These are phyloP conservation scores for Suhomyces vadensis DNA, from an alignment of 805 yeast genomes.

Conservation along the genomic window DNA sequence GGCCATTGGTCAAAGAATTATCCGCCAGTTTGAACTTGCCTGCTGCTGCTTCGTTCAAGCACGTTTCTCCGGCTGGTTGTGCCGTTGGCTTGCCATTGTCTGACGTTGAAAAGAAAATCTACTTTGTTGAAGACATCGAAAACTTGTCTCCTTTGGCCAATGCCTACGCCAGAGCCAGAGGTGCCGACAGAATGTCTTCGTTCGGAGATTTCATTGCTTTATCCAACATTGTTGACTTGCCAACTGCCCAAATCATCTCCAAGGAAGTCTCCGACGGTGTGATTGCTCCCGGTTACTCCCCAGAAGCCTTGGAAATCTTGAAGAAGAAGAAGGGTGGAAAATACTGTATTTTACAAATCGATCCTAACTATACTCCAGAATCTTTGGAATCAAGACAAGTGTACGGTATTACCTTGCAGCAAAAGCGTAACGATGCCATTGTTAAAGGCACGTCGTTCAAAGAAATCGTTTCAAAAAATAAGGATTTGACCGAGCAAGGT, in stretches of 20 bases:
- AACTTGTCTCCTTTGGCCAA: conserved; percentile 95
- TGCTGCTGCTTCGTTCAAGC: conserved; percentile 98
- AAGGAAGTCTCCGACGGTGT: conserved; percentile 99
- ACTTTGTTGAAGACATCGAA: conserved; percentile 93
- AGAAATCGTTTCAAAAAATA: conserved; percentile 87
- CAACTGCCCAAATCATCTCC: conserved; percentile 95
- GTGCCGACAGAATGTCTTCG: conserved; percentile 99
- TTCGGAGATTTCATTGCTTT: conserved; percentile 98
- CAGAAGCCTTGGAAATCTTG: conserved; percentile 87
- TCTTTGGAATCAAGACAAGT: conserved; percentile 87
- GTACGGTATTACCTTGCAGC: conserved; percentile 92
- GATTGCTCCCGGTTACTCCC: conserved; percentile 94
- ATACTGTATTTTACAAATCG: conserved; percentile 94
- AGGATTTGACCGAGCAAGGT: conserved; percentile 87
- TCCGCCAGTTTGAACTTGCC: conserved; percentile 93
- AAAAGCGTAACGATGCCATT: conserved; percentile 97
- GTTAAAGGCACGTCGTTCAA: conserved; percentile 87
- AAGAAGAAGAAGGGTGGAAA: conserved; percentile 95
- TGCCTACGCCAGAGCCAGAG: conserved; percentile 99
- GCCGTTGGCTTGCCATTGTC: conserved; percentile 94
- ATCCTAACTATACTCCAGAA: conserved; percentile 89
- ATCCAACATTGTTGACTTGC: conserved; percentile 92
- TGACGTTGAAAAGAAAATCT: conserved; percentile 90
- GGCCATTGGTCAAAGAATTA: conserved; percentile 98
- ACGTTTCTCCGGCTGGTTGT: conserved; percentile 98